Base-by-base conservation (phyloP, 768 basidiomycete species). In the Mycena filopes region DNA sequence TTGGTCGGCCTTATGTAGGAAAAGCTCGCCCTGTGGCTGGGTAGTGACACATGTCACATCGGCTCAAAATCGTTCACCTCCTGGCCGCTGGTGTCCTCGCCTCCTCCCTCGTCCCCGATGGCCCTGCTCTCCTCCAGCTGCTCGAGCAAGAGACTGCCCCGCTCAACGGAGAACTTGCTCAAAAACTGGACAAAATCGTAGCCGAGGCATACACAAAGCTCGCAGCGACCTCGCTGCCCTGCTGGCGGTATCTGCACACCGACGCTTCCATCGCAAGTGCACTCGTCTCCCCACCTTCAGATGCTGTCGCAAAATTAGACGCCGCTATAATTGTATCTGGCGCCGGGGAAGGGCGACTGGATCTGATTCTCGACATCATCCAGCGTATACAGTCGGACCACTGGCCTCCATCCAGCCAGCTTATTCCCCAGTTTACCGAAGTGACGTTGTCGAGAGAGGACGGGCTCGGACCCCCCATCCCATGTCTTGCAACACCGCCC, bases 271-370 rank as follows among this genome's bases (percentile, higher is more conserved):
- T 97, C 42, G 75, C 94, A 43, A 82, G 81, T 65, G 81, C 82
- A 6, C 77, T 91, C 36, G 55, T 70, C 31, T 68, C 72, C 4
- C 68, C 71, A 3, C 80, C 77, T 13, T 66, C 80, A 65, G 80
- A 80, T 47, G 81, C 84, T 25, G 84, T 98, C 41, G 79, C 81
- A 7, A 77, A 82, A 16, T 78, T 98, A 26, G 98, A 99, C 73
- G 83, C 82, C 68, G 90, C 91, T 1, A 89, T 98, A 67, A 89
- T 99, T 66, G 83, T 96, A 53, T 90, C 95, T 16, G 96, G 96
- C 2, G 87, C 88, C 25, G 93, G 91, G 3, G 76, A 82, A 20
- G 79, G 81, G 15, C 80, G 91, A 45, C 77, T 87, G 41, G 87
- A 91, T 31, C 71, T 90, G 47, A 83, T 94, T n/a, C 82, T 87